Conservation (phyloP, 371 early-diverging fungal species). For the Lichtheimia hyalospora region DNA sequence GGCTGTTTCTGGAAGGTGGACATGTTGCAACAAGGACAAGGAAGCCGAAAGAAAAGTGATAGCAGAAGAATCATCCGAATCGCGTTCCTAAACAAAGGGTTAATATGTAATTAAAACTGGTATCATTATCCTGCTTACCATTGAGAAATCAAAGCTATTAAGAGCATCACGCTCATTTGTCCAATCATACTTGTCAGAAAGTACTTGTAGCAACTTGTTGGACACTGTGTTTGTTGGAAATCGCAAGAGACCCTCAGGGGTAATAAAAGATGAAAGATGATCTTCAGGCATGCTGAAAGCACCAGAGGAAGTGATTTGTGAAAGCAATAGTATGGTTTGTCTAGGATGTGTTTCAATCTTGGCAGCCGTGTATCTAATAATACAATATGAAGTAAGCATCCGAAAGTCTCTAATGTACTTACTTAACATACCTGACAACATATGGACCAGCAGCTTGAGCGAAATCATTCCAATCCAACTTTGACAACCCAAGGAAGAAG, state of each 20-base stretch:
- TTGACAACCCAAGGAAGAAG: conserved; percentile 67
- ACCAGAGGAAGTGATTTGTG: conserved; percentile 49
- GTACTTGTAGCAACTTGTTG: conserved; percentile 34
- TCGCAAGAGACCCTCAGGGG: conserved; percentile 56
- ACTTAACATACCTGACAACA: conserved; percentile 34
- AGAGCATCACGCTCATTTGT: conserved; percentile 45
- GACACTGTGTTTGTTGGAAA: conserved; percentile 44
- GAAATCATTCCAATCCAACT: conserved; percentile 66
- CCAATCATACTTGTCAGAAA: conserved; percentile 53
- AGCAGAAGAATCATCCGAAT: conserved; percentile 12
- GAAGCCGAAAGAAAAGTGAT: conserved; percentile 50
- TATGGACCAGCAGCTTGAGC: conserved; percentile 70
- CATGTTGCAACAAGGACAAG: conserved; percentile 48
- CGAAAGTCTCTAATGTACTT: conserved; percentile 18
- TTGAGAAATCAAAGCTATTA: conserved; percentile 37
- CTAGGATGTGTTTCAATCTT: conserved; percentile 37
- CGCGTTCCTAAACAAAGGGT: background rate
- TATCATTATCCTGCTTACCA: conserved; percentile 19
- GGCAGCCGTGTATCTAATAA: conserved; percentile 39
- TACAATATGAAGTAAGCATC: background rate
- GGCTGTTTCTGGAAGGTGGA: conserved; percentile 22
- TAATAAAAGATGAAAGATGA: conserved; percentile 50
- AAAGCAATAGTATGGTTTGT: conserved; percentile 56
- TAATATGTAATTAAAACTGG: background rate
- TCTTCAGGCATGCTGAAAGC: conserved; percentile 44